Evolutionary conservation across 2,329 filamentous ascomycete species (phyloP).

Genomic region (Penicillium sp.): DNA sequence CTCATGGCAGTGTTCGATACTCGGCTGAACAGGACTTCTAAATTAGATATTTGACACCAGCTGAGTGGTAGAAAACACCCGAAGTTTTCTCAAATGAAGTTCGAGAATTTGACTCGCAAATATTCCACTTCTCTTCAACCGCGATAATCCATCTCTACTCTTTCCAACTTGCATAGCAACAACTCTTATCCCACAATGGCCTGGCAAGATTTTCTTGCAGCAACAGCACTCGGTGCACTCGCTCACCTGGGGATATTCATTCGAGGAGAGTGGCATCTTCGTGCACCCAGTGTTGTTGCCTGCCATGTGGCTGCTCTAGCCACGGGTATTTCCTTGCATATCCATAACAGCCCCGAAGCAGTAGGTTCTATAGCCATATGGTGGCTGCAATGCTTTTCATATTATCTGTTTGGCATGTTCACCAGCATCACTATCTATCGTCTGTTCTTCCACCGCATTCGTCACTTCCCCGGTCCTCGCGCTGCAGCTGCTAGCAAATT

Average conservation of each 20-base stretch:
- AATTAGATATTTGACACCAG: background rate
- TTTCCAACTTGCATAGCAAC: background rate
- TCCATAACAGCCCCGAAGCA: background rate
- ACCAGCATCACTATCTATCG: background rate
- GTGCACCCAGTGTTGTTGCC: background rate
- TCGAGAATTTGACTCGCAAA: background rate
- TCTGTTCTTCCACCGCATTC: slow-evolving; percentile 12
- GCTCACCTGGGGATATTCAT: slow-evolving; percentile 10
- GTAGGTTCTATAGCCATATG: background rate
- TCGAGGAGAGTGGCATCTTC: slow-evolving; percentile 18
- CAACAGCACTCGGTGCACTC: background rate
- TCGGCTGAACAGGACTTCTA: background rate
- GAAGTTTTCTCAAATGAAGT: background rate
- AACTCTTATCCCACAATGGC: background rate
- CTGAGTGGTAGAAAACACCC: background rate
- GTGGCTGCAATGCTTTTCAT: background rate
- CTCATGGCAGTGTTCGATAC: background rate
- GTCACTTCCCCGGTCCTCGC: slow-evolving; percentile 12
- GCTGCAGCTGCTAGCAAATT: slow-evolving; percentile 7
- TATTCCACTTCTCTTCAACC: background rate
- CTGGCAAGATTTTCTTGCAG: slow-evolving; percentile 1
- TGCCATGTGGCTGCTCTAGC: slow-evolving; percentile 4
- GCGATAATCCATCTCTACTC: background rate
- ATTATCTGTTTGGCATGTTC: slow-evolving; percentile 1
- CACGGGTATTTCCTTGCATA: background rate